Conservation (phyloP, 169 alveolate species). For the Plasmodium vinckei region DNA sequence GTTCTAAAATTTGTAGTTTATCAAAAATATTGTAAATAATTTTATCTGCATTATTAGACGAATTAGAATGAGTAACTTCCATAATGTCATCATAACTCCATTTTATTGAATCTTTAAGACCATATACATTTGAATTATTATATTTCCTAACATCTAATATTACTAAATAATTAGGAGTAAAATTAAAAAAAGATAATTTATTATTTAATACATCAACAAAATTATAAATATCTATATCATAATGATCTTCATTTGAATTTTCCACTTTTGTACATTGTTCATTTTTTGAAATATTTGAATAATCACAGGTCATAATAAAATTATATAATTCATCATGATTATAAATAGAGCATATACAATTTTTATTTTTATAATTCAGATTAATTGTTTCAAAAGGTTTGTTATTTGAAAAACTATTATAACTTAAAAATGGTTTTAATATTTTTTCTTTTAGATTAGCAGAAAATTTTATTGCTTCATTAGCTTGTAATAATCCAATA, state of each 20-base stretch:
- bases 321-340: conserved; percentile 2
- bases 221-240: conserved; percentile 59
- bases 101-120: conserved; percentile 39
- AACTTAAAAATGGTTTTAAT: conserved; percentile 77
- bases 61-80: conserved; percentile 67
- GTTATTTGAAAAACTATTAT: conserved; percentile 72
- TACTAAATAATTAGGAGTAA: conserved; percentile 23
- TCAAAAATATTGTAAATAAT: conserved; percentile 12
- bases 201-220: conserved; percentile 57
- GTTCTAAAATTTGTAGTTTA: conserved; percentile 6
- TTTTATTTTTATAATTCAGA: conserved; percentile 70
- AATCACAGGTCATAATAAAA: conserved; percentile 26
- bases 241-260: conserved; percentile 14
- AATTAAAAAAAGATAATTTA: conserved; percentile 25
- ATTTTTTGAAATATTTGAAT: conserved; percentile 7
- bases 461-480: conserved; percentile 81
- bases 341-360: conserved; percentile 67
- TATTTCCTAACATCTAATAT: conserved; percentile 44
- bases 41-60: conserved; percentile 23
- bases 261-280: neutral
- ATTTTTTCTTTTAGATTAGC: conserved; percentile 73
- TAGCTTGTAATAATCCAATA: conserved; percentile 84
- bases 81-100: conserved; percentile 73
- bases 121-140: conserved; percentile 51
- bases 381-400: conserved; percentile 81